These are phyloP conservation scores for Dysphania ambrosioides DNA, from an alignment of 148 eudicot species.

Conservation along the genomic window DNA sequence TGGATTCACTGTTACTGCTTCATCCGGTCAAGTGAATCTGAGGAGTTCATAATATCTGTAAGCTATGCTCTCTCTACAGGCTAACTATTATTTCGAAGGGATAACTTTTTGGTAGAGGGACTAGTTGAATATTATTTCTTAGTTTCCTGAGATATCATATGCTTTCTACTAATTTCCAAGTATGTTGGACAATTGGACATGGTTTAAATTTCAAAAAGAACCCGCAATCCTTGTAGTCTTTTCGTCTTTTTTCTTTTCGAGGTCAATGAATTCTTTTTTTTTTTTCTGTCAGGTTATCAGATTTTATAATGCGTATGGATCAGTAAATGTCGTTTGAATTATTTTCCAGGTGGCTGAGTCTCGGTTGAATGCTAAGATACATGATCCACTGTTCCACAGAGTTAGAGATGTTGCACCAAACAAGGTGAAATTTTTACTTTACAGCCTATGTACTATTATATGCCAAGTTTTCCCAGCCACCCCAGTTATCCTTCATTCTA, in stretches of 20 bases:
- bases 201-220: too few relatives aligned
- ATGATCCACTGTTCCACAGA: slow-evolving; percentile 66
- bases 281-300: background rate
- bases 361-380: slow-evolving; percentile 59
- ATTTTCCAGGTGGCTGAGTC: slow-evolving; percentile 70
- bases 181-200: too few relatives aligned
- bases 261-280: background rate
- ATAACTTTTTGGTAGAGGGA: too few relatives aligned
- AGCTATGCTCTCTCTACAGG: slow-evolving; percentile 22
- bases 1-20: slow-evolving; percentile 98
- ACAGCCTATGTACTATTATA: background rate
- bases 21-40: slow-evolving; percentile 78
- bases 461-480: background rate
- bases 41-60: slow-evolving; percentile 59
- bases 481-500: background rate
- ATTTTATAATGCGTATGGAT: background rate
- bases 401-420: slow-evolving; percentile 99
- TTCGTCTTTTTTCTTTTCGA: background rate
- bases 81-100: too few relatives aligned
- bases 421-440: slow-evolving; percentile 48
- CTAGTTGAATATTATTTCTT: too few relatives aligned
- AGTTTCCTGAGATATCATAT: too few relatives aligned
- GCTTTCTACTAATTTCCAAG: too few relatives aligned
- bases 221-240: too few relatives aligned
- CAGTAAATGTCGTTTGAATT: background rate